Conservation (phyloP, 1,139 yeast genomes). For the Scheffersomyces parashehatae region DNA sequence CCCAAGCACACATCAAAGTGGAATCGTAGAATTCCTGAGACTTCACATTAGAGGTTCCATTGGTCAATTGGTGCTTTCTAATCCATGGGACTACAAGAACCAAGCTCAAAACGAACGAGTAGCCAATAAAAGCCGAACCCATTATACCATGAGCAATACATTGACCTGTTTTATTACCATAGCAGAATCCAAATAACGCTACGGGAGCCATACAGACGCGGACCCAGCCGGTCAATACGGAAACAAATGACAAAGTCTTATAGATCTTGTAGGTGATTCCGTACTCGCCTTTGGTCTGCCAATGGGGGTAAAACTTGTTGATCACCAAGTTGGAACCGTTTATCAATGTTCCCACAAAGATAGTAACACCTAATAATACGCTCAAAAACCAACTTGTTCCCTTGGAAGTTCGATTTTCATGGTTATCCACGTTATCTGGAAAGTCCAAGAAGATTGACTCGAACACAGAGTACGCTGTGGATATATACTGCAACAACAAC, state of each 20-base stretch:
- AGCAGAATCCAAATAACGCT: slow-evolving; percentile 80
- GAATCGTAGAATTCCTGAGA: slow-evolving; percentile 90
- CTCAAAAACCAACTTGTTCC: slow-evolving; percentile 66
- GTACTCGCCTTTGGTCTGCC: slow-evolving; percentile 8
- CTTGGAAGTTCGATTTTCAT: slow-evolving; percentile 64
- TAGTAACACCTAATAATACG: slow-evolving; percentile 43
- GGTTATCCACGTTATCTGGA: slow-evolving; percentile 59
- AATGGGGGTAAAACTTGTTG: slow-evolving; percentile 34
- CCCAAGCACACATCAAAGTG: slow-evolving; percentile 80
- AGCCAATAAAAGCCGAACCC: slow-evolving; percentile 84
- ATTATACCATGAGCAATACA: slow-evolving; percentile 95
- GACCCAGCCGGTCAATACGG: slow-evolving; percentile 61
- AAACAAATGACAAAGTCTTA: slow-evolving; percentile 45
- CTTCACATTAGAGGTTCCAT: slow-evolving; percentile 37
- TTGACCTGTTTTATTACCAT: slow-evolving; percentile 75
- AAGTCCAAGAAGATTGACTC: slow-evolving; percentile 60
- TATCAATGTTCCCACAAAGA: slow-evolving; percentile 55
- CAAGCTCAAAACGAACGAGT: slow-evolving; percentile 69
- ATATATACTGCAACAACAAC: slow-evolving; percentile 45
- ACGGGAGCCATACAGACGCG: slow-evolving; percentile 80
- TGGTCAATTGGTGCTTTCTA: slow-evolving; percentile 35
- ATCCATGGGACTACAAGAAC: slow-evolving; percentile 74
- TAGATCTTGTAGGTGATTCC: slow-evolving; percentile 30
- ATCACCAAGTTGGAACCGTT: slow-evolving; percentile 53
- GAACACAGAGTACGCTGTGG: slow-evolving; percentile 51